These are phyloP conservation scores for Daldinia decipiens DNA, from an alignment of 495 filamentous ascomycete genomes.

Conservation along the genomic window DNA sequence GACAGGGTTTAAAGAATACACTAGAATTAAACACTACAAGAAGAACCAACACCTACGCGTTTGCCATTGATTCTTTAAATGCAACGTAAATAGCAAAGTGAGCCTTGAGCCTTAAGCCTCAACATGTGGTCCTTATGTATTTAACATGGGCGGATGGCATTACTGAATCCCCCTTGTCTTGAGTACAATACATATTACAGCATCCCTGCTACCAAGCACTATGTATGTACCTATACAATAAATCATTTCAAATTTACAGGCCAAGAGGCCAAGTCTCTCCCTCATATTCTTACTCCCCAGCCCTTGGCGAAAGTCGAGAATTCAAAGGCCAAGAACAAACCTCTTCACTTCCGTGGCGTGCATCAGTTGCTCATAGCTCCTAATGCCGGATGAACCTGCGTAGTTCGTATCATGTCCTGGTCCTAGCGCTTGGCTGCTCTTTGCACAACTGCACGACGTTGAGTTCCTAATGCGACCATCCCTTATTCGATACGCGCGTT, in stretches of 20 bases:
- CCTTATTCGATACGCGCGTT: conserved; percentile 67
- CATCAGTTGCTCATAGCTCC: conserved; percentile 53
- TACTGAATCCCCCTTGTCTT: background rate
- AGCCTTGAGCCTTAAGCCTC: conserved; percentile 8
- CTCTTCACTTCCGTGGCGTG: conserved; percentile 33
- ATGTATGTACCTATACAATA: background rate
- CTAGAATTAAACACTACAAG: background rate
- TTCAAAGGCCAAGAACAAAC: too few relatives aligned
- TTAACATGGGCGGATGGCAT: background rate
- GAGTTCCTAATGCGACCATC: conserved; percentile 57
- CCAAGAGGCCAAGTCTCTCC: conserved; percentile 56
- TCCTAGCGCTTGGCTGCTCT: too few relatives aligned
- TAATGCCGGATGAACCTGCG: conserved; percentile 55
- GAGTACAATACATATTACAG: too few relatives aligned
- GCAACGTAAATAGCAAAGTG: background rate
- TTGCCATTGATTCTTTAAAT: background rate
- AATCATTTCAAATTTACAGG: background rate
- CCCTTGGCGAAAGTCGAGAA: too few relatives aligned
- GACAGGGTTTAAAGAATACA: conserved; percentile 17
- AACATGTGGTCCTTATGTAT: background rate
- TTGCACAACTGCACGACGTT: too few relatives aligned
- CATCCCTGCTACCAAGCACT: too few relatives aligned
- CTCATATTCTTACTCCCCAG: too few relatives aligned
- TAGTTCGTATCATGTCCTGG: too few relatives aligned
- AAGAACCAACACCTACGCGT: background rate